Conservation (phyloP, 495 filamentous ascomycete species). For the Friedmanniomyces endolithicus region DNA sequence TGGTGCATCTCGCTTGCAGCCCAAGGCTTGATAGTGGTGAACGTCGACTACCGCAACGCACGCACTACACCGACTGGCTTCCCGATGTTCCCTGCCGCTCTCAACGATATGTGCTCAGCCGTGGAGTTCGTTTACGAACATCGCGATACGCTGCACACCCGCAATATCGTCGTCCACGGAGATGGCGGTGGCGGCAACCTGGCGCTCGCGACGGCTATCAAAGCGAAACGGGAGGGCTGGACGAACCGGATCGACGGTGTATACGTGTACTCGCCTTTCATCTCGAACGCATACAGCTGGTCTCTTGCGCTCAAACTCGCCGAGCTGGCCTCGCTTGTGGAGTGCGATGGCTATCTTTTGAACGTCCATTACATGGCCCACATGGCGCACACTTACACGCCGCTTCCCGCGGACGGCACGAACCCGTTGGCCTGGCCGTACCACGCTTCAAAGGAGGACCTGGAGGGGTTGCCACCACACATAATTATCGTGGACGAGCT, state of each 20-base stretch:
- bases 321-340: constrained; percentile 17
- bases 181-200: constrained; percentile 20
- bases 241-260: constrained; percentile 13
- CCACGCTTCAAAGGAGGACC: constrained; percentile 12
- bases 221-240: constrained; percentile 18
- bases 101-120: constrained; percentile 15
- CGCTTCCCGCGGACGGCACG: neutral
- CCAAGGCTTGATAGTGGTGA: constrained; percentile 10
- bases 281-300: constrained; percentile 12
- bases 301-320: constrained; percentile 1
- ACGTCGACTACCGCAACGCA: constrained; percentile 20
- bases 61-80: neutral
- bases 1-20: constrained; percentile 13
- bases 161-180: constrained; percentile 17
- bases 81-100: constrained; percentile 15
- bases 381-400: constrained; percentile 11
- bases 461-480: constrained; percentile 19
- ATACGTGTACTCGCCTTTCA: constrained; percentile 14
- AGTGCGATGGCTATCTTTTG: constrained; percentile 18
- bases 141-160: neutral
- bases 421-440: constrained; percentile 23
- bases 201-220: constrained; percentile 8
- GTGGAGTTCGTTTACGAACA: constrained; percentile 7
- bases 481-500: constrained; percentile 14
- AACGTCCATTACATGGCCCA: constrained; percentile 1